Evolutionary conservation across 2,329 filamentous ascomycete species (phyloP).

Genomic region (Penicillium nordicum): DNA sequence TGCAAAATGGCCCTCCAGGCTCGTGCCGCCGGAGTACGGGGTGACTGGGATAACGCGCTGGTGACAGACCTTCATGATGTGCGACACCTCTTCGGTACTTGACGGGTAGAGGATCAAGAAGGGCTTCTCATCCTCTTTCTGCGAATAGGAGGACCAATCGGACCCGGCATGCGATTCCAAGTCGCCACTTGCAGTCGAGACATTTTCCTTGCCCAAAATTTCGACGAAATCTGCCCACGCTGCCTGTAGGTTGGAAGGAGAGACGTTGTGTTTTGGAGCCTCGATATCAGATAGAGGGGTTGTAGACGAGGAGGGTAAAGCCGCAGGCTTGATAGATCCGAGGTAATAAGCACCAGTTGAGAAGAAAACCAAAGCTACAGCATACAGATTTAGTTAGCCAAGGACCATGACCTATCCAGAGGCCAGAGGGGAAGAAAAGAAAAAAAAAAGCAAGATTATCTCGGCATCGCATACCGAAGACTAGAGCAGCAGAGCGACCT

Average conservation of each 20-base stretch:
- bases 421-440: constrained; percentile 1
- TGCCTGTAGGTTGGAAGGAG: constrained; percentile 57
- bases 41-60: constrained; percentile 76
- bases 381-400: constrained; percentile 4
- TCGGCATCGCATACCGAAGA: constrained; percentile 29
- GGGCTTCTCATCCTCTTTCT: constrained; percentile 43
- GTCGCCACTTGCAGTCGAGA: constrained; percentile 56
- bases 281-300: constrained; percentile 49
- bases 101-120: constrained; percentile 70
- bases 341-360: constrained; percentile 55
- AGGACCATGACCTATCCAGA: background rate
- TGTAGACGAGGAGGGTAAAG: constrained; percentile 54
- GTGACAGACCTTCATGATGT: constrained; percentile 86
- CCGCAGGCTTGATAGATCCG: constrained; percentile 49
- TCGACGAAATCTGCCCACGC: constrained; percentile 62
- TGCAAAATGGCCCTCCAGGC: constrained; percentile 83
- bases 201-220: constrained; percentile 60
- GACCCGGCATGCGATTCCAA: constrained; percentile 58
- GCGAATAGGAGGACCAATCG: constrained; percentile 58
- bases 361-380: constrained; percentile 50
- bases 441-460: background rate
- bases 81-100: constrained; percentile 77
- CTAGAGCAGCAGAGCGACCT: constrained; percentile 38
- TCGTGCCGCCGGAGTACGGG: constrained; percentile 82
- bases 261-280: constrained; percentile 54